Base-by-base conservation (phyloP, 441 rosid species). In the Omphalea diandra region DNA sequence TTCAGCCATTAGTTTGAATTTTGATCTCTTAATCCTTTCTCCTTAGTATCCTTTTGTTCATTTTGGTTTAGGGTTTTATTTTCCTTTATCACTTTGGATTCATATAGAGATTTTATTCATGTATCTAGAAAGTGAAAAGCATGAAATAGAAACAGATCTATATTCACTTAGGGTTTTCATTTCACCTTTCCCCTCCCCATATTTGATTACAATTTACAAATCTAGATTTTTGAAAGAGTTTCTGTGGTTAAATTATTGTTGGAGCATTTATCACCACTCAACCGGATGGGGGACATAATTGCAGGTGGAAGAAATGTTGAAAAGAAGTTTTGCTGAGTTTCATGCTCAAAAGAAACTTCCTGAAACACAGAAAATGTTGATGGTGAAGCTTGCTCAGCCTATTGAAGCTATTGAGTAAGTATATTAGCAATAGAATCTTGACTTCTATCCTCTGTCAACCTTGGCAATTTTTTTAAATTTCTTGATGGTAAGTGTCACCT, bases 241-340 rank as follows among this genome's bases (percentile, higher is more conserved):
- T 46, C 14, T 41, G 15, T 4, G 14, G 17, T 47, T 35, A 29
- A 33, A 11, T 47, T 36, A 31, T 63, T 32, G 17, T 29, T 46
- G 5, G 29, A 62, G 9, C 8, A 10, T 22, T 8, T 32, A 36
- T 55, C 27, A 38, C 24, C 27, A 17, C 71, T 24, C 22, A 17
- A 64, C 58, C 33, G 22, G 69, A 71, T 70, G 59, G 53, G 69
- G 46, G 62, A 32, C 58, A 15, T 69, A 63, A 75, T 20, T 77
- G 78, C 82, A 95, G 99, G 97, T 95, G 75, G 99, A 95, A 82
- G 99, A 95, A 74, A 95, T 95, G 99, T 72, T 95, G 82, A 95
- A 95, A 85, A 87, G 98, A 86, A 95, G 97, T 81, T 95, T 95
- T 83, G 97, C 99, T 62, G 99, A 95, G 82, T 95, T 95, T 78